These are phyloP conservation scores for Fusarium avenaceum DNA, from an alignment of 2,329 filamentous ascomycete genomes.

Conservation along the genomic window DNA sequence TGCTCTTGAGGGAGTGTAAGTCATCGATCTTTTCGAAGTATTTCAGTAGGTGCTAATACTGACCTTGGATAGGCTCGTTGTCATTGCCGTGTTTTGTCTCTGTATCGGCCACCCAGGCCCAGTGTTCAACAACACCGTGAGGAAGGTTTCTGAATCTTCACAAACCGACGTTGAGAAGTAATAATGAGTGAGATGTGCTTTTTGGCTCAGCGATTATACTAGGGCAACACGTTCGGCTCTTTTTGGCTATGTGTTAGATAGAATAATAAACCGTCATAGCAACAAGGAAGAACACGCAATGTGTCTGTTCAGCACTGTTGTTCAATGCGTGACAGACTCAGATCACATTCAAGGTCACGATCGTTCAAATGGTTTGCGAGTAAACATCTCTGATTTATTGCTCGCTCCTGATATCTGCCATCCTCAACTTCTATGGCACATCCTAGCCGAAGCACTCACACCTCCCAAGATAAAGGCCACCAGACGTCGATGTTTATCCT, in stretches of 20 bases:
- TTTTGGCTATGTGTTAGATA: neutral
- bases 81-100: constrained; percentile 54
- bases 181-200: neutral
- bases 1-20: constrained; percentile 65
- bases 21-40: neutral
- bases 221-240: no score
- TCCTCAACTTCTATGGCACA: no score
- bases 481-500: neutral
- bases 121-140: constrained; percentile 30
- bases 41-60: constrained; percentile 11
- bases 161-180: constrained; percentile 31
- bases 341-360: no score
- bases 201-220: rapidly evolving
- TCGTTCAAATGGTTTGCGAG: neutral
- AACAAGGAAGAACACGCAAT: neutral
- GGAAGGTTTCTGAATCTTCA: constrained; percentile 7
- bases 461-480: neutral
- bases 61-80: constrained; percentile 49
- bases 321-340: neutral
- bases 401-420: neutral
- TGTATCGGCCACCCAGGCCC: constrained; percentile 58
- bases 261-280: neutral
- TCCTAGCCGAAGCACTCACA: neutral
- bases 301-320: rapidly evolving
- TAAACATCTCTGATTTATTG: neutral